Evolutionary conservation across 2,329 filamentous ascomycete genomes (phyloP), one percentile per base, ranked within the genome.

Genomic region (Cladorrhinum sp.): DNA sequence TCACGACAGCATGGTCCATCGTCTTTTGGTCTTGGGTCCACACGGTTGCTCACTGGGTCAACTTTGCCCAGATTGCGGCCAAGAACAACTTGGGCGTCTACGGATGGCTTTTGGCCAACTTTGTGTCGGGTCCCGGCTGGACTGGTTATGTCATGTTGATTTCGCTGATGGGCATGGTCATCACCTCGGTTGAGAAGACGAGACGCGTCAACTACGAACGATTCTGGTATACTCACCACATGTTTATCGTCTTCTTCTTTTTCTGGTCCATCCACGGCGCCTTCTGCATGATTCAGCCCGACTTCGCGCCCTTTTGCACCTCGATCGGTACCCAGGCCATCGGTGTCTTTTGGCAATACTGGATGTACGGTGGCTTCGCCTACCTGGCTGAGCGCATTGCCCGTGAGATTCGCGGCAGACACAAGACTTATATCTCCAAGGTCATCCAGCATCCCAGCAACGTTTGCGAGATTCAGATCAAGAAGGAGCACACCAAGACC

Each of bases 241-340:
- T 95, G 73, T 95, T 95, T 73, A 85, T 94, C 75, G 71, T 94
- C 65, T 95, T 95, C 82, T 95, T 95, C 79, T 80, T 94, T 68
- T 93, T 95, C 81, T 95, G 91, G 90, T 87, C 90, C n/a, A 84
- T 94, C 69, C 91, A 96, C 75, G 91, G 91, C 61, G 89, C 89
- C 24, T 95, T 92, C 78, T 94, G 91, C 76, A 94, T 95, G 91
- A 94, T 94, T 70, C 90, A 91, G 75, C 87, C 90, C 57, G 91
- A 95, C 72, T 85, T 89, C 64, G 88, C 88, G 5, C 90, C 91
- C 1, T 93, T 90, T 73, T 93, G 91, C 76, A 81, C 84, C 59
- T 86, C 87, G 61, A 79, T 91, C 62, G 86, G 86, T 64, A 79
- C 83, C 9, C 80, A 82, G 24, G 85, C 86, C 28, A 80, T 88